Evolutionary conservation across 495 filamentous ascomycete species (phyloP).

Genomic region (Cryomyces antarcticus): DNA sequence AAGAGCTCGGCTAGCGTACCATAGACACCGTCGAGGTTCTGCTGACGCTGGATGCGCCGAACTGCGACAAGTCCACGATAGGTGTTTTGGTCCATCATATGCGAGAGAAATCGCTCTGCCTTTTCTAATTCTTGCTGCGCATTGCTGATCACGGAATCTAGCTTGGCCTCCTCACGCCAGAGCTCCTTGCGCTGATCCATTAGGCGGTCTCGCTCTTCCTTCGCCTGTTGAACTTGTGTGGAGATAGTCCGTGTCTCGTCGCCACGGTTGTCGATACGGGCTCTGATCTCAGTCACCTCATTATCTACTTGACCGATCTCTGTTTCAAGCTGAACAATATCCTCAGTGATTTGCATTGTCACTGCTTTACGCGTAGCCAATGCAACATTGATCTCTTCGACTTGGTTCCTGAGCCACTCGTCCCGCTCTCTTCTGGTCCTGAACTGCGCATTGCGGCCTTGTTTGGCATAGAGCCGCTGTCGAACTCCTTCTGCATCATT

Average conservation of each 20-base stretch:
- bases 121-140: conserved; percentile 51
- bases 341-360: conserved; percentile 61
- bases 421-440: conserved; percentile 77
- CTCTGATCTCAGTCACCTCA: conserved; percentile 46
- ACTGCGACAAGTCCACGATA: conserved; percentile 67
- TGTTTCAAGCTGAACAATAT: conserved; percentile 52
- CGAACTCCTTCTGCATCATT: conserved; percentile 54
- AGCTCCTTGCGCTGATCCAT: conserved; percentile 78
- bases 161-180: conserved; percentile 74
- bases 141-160: conserved; percentile 56
- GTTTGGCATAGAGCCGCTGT: conserved; percentile 78
- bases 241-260: conserved; percentile 49
- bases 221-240: conserved; percentile 54
- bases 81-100: conserved; percentile 78
- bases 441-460: conserved; percentile 76
- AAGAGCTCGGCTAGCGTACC: conserved; percentile 84
- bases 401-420: conserved; percentile 56
- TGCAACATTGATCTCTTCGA: conserved; percentile 58
- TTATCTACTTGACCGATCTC: conserved; percentile 52
- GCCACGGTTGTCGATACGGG: conserved; percentile 58
- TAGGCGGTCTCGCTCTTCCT: conserved; percentile 60
- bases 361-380: conserved; percentile 65
- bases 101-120: conserved; percentile 54
- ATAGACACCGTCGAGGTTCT: conserved; percentile 70
- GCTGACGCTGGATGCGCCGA: conserved; percentile 52